Evolutionary conservation across 2,329 filamentous ascomycete genomes (phyloP), one percentile per base, ranked within the genome.

Genomic region (Zymoseptoria brevis): DNA sequence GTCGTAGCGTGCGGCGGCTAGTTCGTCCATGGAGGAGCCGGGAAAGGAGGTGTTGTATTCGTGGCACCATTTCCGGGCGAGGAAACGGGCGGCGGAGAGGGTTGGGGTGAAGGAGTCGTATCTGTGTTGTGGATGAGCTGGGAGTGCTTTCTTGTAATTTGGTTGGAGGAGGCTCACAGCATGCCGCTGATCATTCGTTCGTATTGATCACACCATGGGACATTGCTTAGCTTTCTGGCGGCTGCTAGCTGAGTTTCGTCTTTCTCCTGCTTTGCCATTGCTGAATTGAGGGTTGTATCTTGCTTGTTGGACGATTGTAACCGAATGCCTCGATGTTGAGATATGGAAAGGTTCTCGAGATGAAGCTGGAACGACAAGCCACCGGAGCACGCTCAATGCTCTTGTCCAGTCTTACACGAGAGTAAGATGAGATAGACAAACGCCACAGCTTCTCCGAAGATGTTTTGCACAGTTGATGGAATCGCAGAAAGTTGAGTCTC

Each of bases 181-280:
- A 85, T 82, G 26, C 83, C 83, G 0, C 82, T 85, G 53, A 86
- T 81, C 82, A 86, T 86, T 67, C 81, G 82, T 67, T 86, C 81
- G 57, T 85, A 86, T 60, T 85, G 80, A 7, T 85, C 83, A 60
- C 81, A 80, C 75, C 79, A 82, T 0, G 82, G 82, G 1, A 80
- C 74, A 61, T 83, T 77, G 8, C 77, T 72, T 9, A 83, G 70
- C 35, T 74, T 74, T 63, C 74, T 79, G 16, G 81, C 80, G 24
- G 74, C 71, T 53, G 73, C 76, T 45, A 83, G 74, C 51, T 74
- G 72, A 26, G 72, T 71, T 0, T 67, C 59, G 57, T 81, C 74
- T 60, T 80, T 81, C 30, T 75, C 64, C 53, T 66, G 71, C 26
- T 70, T 70, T 29, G 64, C 64, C 65, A 67, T 67, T 56, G 29